These are phyloP conservation scores for Amaranthus palmeri DNA, from an alignment of 148 eudicot genomes.

Conservation along the genomic window DNA sequence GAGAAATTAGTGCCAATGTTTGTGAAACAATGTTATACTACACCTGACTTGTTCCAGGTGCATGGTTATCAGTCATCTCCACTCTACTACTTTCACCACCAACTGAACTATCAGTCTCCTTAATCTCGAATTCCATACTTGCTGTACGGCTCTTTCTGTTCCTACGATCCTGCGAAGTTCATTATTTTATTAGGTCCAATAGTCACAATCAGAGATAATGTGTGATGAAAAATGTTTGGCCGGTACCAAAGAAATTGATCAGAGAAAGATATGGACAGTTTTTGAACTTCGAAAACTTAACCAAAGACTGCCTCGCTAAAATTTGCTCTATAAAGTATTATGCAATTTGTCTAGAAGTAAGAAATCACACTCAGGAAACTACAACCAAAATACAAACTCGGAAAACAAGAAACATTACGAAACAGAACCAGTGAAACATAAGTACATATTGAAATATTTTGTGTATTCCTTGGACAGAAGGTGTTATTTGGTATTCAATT, in stretches of 20 bases:
- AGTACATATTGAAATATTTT: neutral
- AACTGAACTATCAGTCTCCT: slow-evolving; percentile 50
- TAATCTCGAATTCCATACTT: slow-evolving; percentile 74
- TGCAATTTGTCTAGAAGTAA: no score
- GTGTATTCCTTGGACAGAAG: no score
- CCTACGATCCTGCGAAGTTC: slow-evolving; percentile 69
- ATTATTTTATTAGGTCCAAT: neutral
- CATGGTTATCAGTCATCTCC: slow-evolving; percentile 32
- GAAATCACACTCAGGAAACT: no score
- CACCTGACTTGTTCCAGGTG: slow-evolving; percentile 28
- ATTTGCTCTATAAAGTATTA: neutral
- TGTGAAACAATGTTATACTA: neutral
- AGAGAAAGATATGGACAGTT: neutral
- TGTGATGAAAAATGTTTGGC: neutral
- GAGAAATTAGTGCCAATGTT: slow-evolving; percentile 1
- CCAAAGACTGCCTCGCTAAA: neutral
- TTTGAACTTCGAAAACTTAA: neutral
- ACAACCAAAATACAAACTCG: neutral
- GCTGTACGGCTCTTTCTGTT: slow-evolving; percentile 63
- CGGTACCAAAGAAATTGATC: neutral
- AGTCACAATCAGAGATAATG: neutral
- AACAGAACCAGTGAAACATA: neutral
- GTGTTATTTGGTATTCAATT: no score
- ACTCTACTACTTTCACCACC: slow-evolving; percentile 36
- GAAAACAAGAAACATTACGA: neutral